Base-by-base conservation (phyloP, 2,329 filamentous ascomycete genomes). In the Neofusicoccum cordaticola region DNA sequence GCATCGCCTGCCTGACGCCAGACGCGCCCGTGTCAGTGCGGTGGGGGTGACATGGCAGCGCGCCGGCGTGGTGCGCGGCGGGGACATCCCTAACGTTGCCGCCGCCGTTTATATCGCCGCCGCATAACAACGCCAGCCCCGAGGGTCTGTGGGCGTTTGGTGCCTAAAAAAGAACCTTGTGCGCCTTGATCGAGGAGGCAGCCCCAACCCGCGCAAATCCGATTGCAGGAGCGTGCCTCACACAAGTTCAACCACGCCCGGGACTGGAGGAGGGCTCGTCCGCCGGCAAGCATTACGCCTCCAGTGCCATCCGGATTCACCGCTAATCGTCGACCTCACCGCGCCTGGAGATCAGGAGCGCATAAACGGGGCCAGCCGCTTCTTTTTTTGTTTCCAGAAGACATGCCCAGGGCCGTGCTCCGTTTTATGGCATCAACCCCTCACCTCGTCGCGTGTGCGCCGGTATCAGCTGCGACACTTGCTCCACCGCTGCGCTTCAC, bases 331-430 rank as follows among this genome's bases (percentile, higher is more conserved):
- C 56, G 12, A 47, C 41, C 31, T 60, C 56, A 60, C 56, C 56
- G 56, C 56, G 56, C 39, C n/a, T 37, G 56, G 56, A 47, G 56
- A 60, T 60, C 56, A 60, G 56, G 56, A 60, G 56, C 27, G 19
- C 22, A 47, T 47, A 60, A 60, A 35, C 56, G 56, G 56, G 56
- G 41, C 56, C 8, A 6, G 11, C 41, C 19, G 56, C 41, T 47
- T 44, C 53, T 58, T 31, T 42, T 27, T 44, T 45, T 42, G n/a
- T 58, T 60, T 60, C 56, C 42, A 60, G 56, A 60, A 60, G 42
- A 9, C 6, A 22, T 4, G n/a, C 42, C 42, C n/a, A 17, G 27
- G 56, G 31, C 56, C 56, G 56, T 60, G 56, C 56, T 35, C n/a
- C 53, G 19, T 34, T 58, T 51, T 19, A 19, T 31, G 22, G 13